Evolutionary conservation across 495 filamentous ascomycete genomes (phyloP).

Genomic region (Penicillium diatomitis): DNA sequence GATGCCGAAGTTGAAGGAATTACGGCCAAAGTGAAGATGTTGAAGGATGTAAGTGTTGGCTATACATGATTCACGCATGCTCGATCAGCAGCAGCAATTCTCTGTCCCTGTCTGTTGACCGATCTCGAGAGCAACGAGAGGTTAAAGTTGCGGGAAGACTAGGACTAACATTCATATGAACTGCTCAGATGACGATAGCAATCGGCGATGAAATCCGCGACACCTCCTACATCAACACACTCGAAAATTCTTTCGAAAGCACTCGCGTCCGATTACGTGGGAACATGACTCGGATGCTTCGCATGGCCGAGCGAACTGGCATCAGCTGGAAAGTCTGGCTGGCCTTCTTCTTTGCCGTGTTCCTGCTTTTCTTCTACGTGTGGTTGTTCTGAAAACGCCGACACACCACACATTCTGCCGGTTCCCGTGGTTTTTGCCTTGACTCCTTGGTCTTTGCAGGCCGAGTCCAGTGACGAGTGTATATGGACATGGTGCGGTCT

Average conservation of each 20-base stretch:
- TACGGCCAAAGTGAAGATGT: constrained; percentile 76
- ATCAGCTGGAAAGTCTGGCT: constrained; percentile 94
- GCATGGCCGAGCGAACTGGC: constrained; percentile 90
- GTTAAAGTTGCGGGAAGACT: no score
- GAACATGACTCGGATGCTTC: constrained; percentile 94
- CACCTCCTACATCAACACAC: constrained; percentile 68
- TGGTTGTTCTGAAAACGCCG: constrained; percentile 52
- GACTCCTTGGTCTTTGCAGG: no score
- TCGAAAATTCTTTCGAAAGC: constrained; percentile 80
- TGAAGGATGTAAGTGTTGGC: constrained; percentile 73
- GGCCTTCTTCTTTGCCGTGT: constrained; percentile 72
- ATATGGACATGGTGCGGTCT: no score
- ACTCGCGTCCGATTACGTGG: constrained; percentile 70
- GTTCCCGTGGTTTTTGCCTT: no score
- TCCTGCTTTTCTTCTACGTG: constrained; percentile 77
- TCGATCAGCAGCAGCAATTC: not conserved
- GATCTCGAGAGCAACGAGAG: no score
- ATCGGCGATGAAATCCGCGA: constrained; percentile 93
- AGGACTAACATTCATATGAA: constrained; percentile 6
- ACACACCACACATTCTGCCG: no score
- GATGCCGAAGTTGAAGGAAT: constrained; percentile 86
- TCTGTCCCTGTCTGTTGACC: no score
- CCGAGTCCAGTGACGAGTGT: no score
- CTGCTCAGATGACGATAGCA: constrained; percentile 66
- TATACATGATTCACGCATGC: not conserved